These are phyloP conservation scores for Platismatia glauca DNA, from an alignment of 495 filamentous ascomycete genomes.

Conservation along the genomic window DNA sequence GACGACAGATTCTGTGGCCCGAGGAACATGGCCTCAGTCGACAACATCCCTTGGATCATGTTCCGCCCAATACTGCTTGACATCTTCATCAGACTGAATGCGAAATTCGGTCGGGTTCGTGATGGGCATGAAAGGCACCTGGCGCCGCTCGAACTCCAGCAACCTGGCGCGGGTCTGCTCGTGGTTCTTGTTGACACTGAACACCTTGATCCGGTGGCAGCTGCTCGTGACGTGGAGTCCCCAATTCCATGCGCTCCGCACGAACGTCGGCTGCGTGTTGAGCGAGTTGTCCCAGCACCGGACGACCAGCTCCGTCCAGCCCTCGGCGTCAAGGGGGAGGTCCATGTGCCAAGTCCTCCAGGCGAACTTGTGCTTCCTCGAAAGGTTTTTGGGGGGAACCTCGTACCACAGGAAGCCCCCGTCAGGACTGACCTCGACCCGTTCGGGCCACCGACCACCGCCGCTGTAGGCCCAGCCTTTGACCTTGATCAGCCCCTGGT, in stretches of 20 bases:
- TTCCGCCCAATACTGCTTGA: constrained; percentile 36
- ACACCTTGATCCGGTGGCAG: constrained; percentile 53
- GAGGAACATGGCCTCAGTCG: constrained; percentile 21
- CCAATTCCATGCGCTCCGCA: constrained; percentile 45
- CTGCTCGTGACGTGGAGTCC: constrained; percentile 59
- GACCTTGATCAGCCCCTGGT: constrained; percentile 42
- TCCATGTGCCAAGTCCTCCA: constrained; percentile 47
- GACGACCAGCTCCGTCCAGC: constrained; percentile 38
- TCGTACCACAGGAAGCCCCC: constrained; percentile 52
- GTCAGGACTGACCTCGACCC: constrained; percentile 48
- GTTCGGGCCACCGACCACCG: constrained; percentile 49
- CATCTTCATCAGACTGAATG: constrained; percentile 39
- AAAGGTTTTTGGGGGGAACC: constrained; percentile 41
- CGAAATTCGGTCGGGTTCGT: constrained; percentile 24
- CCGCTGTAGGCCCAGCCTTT: constrained; percentile 54
- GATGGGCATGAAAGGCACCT: not conserved
- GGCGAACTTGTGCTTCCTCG: constrained; percentile 43
- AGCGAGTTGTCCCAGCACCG: constrained; percentile 37
- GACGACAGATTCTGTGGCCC: not conserved
- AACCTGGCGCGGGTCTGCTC: not conserved
- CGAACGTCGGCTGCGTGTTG: constrained; percentile 36
- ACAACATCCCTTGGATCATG: constrained; percentile 44
- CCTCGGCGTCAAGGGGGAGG: constrained; percentile 39
- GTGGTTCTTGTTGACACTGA: not conserved
- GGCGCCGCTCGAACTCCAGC: not conserved